Base-by-base conservation (phyloP, 23 red algal species). In the Pyropia haitanensis region DNA sequence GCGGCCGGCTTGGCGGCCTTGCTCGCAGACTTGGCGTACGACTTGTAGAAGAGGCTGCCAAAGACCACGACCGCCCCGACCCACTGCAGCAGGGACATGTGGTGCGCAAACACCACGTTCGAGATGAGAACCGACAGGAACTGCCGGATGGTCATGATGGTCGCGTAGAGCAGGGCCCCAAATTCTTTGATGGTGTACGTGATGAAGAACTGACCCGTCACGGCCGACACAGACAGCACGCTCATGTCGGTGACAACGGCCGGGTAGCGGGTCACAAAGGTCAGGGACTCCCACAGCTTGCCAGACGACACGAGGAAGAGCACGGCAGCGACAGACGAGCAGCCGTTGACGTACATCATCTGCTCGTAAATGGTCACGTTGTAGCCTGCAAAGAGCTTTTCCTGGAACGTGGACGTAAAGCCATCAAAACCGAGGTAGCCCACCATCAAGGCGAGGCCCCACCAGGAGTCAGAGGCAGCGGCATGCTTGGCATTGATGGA, bases 161-260 rank as follows among this genome's bases (percentile, higher is more conserved):
- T 95, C 56, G 90, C 90, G 72, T 95, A 95, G 34, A 95, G 29
- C 39, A 95, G 59, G 0, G 90, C 90, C 3, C 90, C 90, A 53
- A 95, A 95, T 29, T 87, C 73, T 68, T 95, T 95, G 81, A 95
- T 95, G 19, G 90, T 95, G 73, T 87, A 95, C 18, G 80, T 81
- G 62, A 95, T 95, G 69, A 73, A 83, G 73, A 95, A 87, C 70
- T 95, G 90, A 1, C 80, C 90, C 18, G 76, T 80, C 6, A 95
- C 90, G 6, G 90, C 90, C 17, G 81, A 81, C 25, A 87, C 65
- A 15, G 69, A 77, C 3, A 95, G 63, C 20, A 87, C 68, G n/a
- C 34, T 53, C 72, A 81, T 79, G 63, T 95, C 90, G 26, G 53
- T 49, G 7, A 95, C 26, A 29, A 95, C 61, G 16, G 68, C 23